Evolutionary conservation across 2,329 filamentous ascomycete genomes (phyloP), one percentile per base, ranked within the genome.

Genomic region (Trichoderma sp.): DNA sequence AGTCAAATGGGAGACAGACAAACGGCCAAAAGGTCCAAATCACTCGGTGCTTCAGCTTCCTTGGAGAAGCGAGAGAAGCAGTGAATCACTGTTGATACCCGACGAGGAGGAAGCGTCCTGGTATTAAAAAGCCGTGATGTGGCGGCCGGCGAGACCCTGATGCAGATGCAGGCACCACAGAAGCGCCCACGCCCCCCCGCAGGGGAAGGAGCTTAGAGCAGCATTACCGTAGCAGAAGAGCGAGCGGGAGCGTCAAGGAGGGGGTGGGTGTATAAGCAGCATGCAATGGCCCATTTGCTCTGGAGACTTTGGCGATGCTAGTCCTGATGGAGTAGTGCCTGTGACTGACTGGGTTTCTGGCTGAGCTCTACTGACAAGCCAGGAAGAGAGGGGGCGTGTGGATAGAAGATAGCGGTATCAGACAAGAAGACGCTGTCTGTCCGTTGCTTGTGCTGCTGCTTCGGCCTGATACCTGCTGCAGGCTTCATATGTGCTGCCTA

Each of bases 151-250:
- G 63, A 69, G 68, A 69, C 61, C 66, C 66, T 69, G 59, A 46
- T 55, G 69, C 71, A 72, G 68, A 46, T 55, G 69, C 71, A 72
- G 68, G 70, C 71, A 72, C 68, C 46, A 55, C 69, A 67, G 49
- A 34, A 30, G 71, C 68, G 68, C 70, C 60, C 71, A 59, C 66
- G 49, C 68, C 51, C 68, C 66, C 59, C 59, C 52, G 60, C 60
- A 64, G 54, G 66, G 39, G 49, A 56, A 67, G 43, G 26, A 60
- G 49, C 54, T 58, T 26, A 58, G 66, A 60, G 54, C 39, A 43
- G 65, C 68, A 60, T 63, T 66, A 26, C 2, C 26, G 4, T 26
- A 39, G 68, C 51, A 64, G 61, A 61, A 55, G 68, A 24, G 61
- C n/a, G 13, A 18, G 52, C 54, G 16, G 39, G 39, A 43, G 4